phyloP scores from a whole-genome alignment of 768 basidiomycete species.

The Amanita molliuscula region DNA sequence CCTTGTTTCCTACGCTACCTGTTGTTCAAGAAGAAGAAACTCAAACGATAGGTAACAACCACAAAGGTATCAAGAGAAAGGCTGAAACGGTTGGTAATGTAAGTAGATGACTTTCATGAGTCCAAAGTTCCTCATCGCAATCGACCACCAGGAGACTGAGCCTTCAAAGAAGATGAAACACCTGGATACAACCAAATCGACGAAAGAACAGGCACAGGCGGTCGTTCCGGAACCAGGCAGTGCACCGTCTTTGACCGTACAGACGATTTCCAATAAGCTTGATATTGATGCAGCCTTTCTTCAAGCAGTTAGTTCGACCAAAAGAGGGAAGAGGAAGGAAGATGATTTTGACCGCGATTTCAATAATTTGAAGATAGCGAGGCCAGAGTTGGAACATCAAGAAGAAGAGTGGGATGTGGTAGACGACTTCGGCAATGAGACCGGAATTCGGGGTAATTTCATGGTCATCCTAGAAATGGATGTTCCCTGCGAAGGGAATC shows the following conservation, averaged over 20 bases:
- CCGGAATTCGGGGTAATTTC: conserved; percentile 60
- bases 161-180: neutral
- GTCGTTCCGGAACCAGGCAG: neutral
- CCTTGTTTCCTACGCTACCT: conserved; percentile 12
- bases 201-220: neutral
- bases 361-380: conserved; percentile 63
- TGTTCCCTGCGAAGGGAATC: conserved; percentile 27
- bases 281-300: conserved; percentile 65
- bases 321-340: conserved; percentile 55
- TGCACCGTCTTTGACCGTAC: neutral
- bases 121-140: neutral
- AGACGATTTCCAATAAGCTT: conserved; percentile 20
- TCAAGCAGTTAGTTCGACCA: conserved; percentile 64
- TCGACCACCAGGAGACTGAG: neutral
- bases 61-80: conserved; percentile 13
- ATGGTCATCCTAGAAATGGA: conserved; percentile 70
- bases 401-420: conserved; percentile 48
- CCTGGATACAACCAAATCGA: neutral
- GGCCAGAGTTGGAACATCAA: conserved; percentile 40
- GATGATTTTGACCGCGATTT: conserved; percentile 74
- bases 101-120: neutral
- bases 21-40: conserved; percentile 39
- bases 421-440: conserved; percentile 57
- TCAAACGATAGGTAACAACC: conserved; percentile 7
- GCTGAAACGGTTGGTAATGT: conserved; percentile 26